Conservation (phyloP, 495 filamentous ascomycete genomes). For the Aspergillus indologenus region DNA sequence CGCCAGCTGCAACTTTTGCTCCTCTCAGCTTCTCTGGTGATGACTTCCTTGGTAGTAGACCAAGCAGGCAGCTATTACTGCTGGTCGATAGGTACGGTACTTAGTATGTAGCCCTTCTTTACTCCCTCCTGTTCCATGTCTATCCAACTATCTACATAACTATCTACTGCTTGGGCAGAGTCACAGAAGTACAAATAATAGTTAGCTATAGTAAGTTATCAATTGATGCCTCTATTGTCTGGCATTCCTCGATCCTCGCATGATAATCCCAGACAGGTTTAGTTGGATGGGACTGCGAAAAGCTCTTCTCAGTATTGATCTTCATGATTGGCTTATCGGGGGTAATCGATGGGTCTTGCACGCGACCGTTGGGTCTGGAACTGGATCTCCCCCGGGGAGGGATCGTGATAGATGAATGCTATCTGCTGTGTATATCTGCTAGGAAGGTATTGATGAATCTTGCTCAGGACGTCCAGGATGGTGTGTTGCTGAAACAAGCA, state of each 20-base stretch:
- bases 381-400: background rate
- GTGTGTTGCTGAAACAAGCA: too few relatives aligned
- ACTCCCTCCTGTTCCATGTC: too few relatives aligned
- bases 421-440: background rate
- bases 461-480: too few relatives aligned
- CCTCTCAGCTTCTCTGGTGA: background rate
- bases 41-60: background rate
- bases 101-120: too few relatives aligned
- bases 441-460: too few relatives aligned
- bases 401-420: background rate
- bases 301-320: background rate
- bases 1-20: too few relatives aligned
- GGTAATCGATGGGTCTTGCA: conserved; percentile 6
- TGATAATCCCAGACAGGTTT: conserved; percentile 5
- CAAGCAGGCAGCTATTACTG: background rate
- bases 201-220: too few relatives aligned
- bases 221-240: background rate
- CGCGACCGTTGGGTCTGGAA: conserved; percentile 14
- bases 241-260: conserved; percentile 3
- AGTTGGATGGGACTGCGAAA: conserved; percentile 1
- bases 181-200: background rate
- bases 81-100: background rate
- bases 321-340: conserved; percentile 6
- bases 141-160: too few relatives aligned
- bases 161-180: too few relatives aligned